These are phyloP conservation scores for Pleurozium schreberi DNA, from an alignment of 225 moss, liverwort and hornwort genomes.

Conservation along the genomic window DNA sequence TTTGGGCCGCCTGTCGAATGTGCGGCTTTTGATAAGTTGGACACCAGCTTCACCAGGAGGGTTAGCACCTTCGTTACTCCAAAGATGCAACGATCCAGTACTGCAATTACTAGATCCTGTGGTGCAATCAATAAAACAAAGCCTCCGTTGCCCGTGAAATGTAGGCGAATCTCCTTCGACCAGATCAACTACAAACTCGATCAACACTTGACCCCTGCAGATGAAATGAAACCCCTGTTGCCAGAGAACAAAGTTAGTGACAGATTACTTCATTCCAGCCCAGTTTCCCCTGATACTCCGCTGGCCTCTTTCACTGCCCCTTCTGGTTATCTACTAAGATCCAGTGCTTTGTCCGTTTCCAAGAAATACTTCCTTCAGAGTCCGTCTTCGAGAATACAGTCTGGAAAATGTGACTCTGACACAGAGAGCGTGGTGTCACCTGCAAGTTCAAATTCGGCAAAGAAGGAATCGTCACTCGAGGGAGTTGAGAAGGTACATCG, in stretches of 20 bases:
- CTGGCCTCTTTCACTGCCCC: neutral
- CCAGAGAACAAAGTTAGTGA: neutral
- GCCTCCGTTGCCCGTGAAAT: constrained; percentile 6
- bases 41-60: neutral
- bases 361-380: constrained; percentile 46
- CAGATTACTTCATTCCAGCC: constrained; percentile 13
- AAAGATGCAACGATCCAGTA: neutral
- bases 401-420: constrained; percentile 18
- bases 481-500: constrained; percentile 13
- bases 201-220: neutral
- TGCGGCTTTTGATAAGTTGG: neutral
- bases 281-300: constrained; percentile 6
- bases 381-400: neutral
- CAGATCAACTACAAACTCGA: constrained; percentile 8
- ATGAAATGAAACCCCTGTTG: neutral
- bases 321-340: constrained; percentile 3
- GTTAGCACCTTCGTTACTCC: constrained; percentile 1
- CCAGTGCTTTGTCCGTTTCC: constrained; percentile 24
- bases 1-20: neutral
- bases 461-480: neutral
- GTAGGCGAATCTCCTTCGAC: constrained; percentile 26
- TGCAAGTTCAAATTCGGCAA: neutral
- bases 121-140: constrained; percentile 3
- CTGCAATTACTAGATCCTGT: constrained; percentile 2
- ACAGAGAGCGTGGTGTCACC: constrained; percentile 15